Evolutionary conservation across 805 yeast species (phyloP).

Genomic region (Candida nonsorbophila): DNA sequence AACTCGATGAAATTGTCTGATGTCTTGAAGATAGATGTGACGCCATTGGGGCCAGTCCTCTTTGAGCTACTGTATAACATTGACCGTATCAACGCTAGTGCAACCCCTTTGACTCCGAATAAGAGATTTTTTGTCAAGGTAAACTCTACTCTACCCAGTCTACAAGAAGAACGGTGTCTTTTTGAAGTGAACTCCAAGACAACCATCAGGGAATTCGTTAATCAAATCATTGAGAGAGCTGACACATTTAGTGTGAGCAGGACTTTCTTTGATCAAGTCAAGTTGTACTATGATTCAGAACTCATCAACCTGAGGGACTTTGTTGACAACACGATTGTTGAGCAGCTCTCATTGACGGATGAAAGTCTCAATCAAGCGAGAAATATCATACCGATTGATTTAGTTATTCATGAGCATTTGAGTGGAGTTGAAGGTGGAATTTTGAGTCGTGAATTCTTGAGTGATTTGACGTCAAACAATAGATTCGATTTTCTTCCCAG

Average conservation of each 20-base stretch:
- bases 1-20: slow-evolving; percentile 7
- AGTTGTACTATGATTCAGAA: slow-evolving; percentile 8
- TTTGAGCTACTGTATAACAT: slow-evolving; percentile 7
- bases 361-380: slow-evolving; percentile 4
- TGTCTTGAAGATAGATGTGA: slow-evolving; percentile 18
- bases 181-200: slow-evolving; percentile 16
- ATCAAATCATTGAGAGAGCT: slow-evolving; percentile 13
- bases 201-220: slow-evolving; percentile 15
- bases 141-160: slow-evolving; percentile 9
- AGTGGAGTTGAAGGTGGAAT: slow-evolving; percentile 19
- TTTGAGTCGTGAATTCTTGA: slow-evolving; percentile 19
- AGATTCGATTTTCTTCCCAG: slow-evolving; percentile 18
- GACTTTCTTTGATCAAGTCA: slow-evolving; percentile 21
- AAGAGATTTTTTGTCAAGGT: slow-evolving; percentile 9
- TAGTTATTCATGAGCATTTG: slow-evolving; percentile 11
- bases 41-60: slow-evolving; percentile 16
- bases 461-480: slow-evolving; percentile 14
- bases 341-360: slow-evolving; percentile 8
- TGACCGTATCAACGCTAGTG: not conserved
- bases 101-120: not conserved
- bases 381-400: slow-evolving; percentile 9
- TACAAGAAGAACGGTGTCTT: slow-evolving; percentile 13
- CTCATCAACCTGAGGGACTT: slow-evolving; percentile 1
- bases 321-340: slow-evolving; percentile 5
- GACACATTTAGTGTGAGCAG: slow-evolving; percentile 17